A percentile compares a stretch with the other conserved stretches of the same genome.
Conservation (phyloP, 1,284 basidiomycete genomes). For the Phellopilus nigrolimitatus region DNA sequence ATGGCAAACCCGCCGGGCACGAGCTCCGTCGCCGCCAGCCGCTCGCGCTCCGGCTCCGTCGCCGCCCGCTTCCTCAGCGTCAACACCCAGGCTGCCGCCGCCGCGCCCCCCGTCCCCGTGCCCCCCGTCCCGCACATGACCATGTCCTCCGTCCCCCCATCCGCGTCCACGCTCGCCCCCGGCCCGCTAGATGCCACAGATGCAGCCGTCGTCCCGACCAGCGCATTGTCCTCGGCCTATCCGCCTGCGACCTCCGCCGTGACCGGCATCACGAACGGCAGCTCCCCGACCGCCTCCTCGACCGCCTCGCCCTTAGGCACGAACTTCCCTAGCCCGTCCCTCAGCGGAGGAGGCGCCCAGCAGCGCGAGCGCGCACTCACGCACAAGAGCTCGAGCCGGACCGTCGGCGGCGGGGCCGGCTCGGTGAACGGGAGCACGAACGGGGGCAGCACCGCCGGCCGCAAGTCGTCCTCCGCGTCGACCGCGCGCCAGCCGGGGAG, state of each 20-base stretch:
- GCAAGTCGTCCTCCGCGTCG: conserved; percentile 12
- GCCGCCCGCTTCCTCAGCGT: conserved; percentile 16
- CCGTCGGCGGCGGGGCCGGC: conserved; percentile 8
- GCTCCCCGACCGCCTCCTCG: no score
- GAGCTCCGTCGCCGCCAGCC: not conserved
- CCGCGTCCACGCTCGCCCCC: no score
- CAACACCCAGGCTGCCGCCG: conserved; percentile 16
- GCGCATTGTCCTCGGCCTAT: no score
- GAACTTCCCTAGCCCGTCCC: no score
- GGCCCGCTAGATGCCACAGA: not conserved
- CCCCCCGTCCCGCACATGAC: conserved; percentile 12
- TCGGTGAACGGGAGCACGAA: not conserved
- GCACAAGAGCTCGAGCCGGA: conserved; percentile 19
- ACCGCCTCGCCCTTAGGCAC: no score
- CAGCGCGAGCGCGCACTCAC: conserved; percentile 14
- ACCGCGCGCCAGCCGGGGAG: conserved; percentile 4
- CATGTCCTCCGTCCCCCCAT: not conserved
- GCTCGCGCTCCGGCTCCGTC: conserved; percentile 16
- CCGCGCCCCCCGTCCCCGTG: no score
- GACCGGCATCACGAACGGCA: conserved; percentile 1
- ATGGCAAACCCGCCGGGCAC: not conserved
- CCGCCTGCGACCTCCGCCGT: conserved; percentile 4
- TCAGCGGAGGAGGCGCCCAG: not conserved
- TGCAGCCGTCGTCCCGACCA: not conserved
- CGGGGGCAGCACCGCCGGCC: not conserved